phyloP scores from a whole-genome alignment of 2,329 filamentous ascomycete species.

The Mariannaea elegans region DNA sequence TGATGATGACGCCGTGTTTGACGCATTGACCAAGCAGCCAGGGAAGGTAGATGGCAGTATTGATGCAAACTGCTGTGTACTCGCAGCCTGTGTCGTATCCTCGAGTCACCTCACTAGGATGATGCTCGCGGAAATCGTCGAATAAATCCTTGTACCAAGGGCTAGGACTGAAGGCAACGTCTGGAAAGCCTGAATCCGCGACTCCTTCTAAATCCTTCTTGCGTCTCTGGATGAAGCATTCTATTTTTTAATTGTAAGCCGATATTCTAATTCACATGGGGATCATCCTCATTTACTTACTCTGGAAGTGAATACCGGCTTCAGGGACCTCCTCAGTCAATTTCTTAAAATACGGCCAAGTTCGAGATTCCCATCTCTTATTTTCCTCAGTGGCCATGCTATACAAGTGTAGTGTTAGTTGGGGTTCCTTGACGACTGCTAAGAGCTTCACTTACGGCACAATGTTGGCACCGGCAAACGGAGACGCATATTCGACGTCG shows the following conservation, averaged over 20 bases:
- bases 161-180: constrained; percentile 69
- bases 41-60: constrained; percentile 85
- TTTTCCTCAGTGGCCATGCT: constrained; percentile 56
- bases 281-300: constrained; percentile 45
- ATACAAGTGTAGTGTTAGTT: background rate
- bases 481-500: constrained; percentile 88
- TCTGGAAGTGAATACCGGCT: constrained; percentile 82
- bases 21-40: constrained; percentile 86
- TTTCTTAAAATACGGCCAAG: constrained; percentile 70
- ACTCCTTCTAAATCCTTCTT: constrained; percentile 64
- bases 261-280: background rate
- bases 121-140: constrained; percentile 73
- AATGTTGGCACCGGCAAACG: constrained; percentile 87
- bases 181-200: constrained; percentile 54
- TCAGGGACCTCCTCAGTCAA: constrained; percentile 74
- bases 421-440: background rate
- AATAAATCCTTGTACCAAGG: constrained; percentile 80
- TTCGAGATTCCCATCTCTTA: constrained; percentile 68
- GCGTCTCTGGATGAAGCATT: constrained; percentile 61
- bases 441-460: constrained; percentile 66
- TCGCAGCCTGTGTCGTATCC: constrained; percentile 76
- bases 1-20: constrained; percentile 74
- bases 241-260: constrained; percentile 43
- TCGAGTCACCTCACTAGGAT: constrained; percentile 64
- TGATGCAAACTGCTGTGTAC: constrained; percentile 91